Conservation (phyloP, 257 asterid genomes). For the Lithospermum erythrorhizon region DNA sequence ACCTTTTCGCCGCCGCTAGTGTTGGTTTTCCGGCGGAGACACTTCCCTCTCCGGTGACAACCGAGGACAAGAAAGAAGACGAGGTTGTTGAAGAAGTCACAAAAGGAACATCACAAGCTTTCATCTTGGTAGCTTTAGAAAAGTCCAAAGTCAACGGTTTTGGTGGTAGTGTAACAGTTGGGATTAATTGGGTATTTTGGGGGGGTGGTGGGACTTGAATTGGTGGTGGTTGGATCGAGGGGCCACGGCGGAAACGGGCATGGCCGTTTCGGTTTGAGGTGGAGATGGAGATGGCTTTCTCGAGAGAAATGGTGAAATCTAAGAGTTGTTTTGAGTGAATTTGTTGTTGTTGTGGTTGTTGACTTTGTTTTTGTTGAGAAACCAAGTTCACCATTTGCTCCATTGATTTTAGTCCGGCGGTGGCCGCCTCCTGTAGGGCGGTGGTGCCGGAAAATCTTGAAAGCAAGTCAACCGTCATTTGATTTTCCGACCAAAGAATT, state of each 20-base stretch:
- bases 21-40: too few species aligned
- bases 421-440: neutral
- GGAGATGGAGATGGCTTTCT: neutral
- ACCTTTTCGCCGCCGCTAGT: too few species aligned
- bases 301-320: neutral
- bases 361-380: neutral
- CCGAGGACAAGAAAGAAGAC: too few species aligned
- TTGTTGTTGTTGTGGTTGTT: too few species aligned
- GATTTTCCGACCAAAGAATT: too few species aligned
- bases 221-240: neutral
- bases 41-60: too few species aligned
- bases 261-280: neutral
- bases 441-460: neutral
- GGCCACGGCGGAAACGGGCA: neutral
- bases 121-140: too few species aligned
- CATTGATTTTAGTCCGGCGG: neutral
- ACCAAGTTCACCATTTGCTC: neutral
- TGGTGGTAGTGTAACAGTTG: too few species aligned
- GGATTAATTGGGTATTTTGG: too few species aligned
- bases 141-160: too few species aligned
- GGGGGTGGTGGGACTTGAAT: neutral
- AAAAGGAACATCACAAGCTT: too few species aligned
- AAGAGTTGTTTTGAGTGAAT: neutral
- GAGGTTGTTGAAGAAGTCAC: too few species aligned
- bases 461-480: neutral